Conservation (phyloP, 345 rosid species). For the Geranium brycei region DNA sequence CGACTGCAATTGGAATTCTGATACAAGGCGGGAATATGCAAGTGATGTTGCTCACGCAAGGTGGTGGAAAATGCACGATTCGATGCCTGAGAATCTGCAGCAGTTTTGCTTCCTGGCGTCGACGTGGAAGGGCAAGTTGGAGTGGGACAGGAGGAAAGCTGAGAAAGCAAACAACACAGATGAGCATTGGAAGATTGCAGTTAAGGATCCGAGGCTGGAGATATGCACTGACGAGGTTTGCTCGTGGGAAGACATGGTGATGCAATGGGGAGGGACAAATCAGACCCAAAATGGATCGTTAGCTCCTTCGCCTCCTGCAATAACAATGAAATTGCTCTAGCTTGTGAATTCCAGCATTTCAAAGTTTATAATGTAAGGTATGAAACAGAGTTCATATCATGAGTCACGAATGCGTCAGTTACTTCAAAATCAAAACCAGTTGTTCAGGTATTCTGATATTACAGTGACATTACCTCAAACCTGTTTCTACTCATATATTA, state of each 20-base stretch:
- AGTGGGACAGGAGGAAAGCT: conserved; percentile 30
- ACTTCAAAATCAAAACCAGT: no score
- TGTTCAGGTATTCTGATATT: no score
- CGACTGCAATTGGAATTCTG: conserved; percentile 42
- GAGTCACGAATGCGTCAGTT: no score
- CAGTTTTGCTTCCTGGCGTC: conserved; percentile 30
- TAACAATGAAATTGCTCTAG: no score
- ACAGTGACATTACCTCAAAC: no score
- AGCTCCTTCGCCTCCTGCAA: no score
- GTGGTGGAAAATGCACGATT: conserved; percentile 39
- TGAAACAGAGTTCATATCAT: no score
- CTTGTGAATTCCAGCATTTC: no score
- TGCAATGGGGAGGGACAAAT: conserved; percentile 29
- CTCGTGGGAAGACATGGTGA: conserved; percentile 35
- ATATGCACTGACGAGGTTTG: conserved; percentile 29
- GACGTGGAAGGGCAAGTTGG: conserved; percentile 32
- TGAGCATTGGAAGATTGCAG: conserved; percentile 33
- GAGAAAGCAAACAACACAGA: conserved; percentile 25
- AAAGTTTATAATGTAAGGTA: no score
- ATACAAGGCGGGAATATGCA: conserved; percentile 22
- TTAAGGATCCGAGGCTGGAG: conserved; percentile 23
- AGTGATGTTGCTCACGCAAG: conserved; percentile 32
- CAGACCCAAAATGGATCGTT: background rate
- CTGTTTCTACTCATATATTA: no score
- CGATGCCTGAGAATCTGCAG: conserved; percentile 32